Percentiles rank a stretch among this genome's conserved stretches.
These are phyloP conservation scores for Pseudozyma tsukubaensis DNA, from an alignment of 1,284 basidiomycete genomes.

Conservation along the genomic window DNA sequence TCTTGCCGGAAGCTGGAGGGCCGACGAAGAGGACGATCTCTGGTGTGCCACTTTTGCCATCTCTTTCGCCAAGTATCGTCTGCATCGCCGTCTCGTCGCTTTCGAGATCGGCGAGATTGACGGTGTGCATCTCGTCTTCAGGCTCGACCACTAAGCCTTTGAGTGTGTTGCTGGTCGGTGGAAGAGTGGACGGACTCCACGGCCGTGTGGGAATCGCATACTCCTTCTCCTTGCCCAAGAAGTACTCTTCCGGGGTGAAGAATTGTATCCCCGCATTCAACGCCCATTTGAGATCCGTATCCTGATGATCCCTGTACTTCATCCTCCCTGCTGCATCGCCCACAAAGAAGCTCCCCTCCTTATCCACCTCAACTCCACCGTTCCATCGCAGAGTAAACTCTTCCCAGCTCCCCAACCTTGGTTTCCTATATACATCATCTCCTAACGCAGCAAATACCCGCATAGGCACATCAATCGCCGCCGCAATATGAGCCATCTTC, in stretches of 20 bases:
- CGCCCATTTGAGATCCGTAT: slow-evolving; percentile 66
- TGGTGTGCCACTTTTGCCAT: background rate
- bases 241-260: slow-evolving; percentile 65
- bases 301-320: slow-evolving; percentile 50
- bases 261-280: slow-evolving; percentile 61
- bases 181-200: slow-evolving; percentile 20
- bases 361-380: slow-evolving; percentile 39
- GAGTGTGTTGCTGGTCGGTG: background rate
- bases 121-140: slow-evolving; percentile 21
- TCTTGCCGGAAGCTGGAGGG: slow-evolving; percentile 87
- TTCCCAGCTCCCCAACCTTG: slow-evolving; percentile 55
- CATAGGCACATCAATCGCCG: slow-evolving; percentile 50
- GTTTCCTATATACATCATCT: slow-evolving; percentile 62
- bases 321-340: slow-evolving; percentile 65
- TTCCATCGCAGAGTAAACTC: slow-evolving; percentile 26
- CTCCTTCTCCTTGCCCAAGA: slow-evolving; percentile 33
- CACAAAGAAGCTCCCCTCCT: slow-evolving; percentile 54
- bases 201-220: slow-evolving; percentile 24
- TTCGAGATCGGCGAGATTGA: slow-evolving; percentile 14
- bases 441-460: slow-evolving; percentile 54
- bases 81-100: background rate
- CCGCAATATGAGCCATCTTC: slow-evolving; percentile 50
- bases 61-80: slow-evolving; percentile 8
- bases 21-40: slow-evolving; percentile 87
- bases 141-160: slow-evolving; percentile 22